Conservation (phyloP, 164 flowering plant species). For the Brasenia schreberi region DNA sequence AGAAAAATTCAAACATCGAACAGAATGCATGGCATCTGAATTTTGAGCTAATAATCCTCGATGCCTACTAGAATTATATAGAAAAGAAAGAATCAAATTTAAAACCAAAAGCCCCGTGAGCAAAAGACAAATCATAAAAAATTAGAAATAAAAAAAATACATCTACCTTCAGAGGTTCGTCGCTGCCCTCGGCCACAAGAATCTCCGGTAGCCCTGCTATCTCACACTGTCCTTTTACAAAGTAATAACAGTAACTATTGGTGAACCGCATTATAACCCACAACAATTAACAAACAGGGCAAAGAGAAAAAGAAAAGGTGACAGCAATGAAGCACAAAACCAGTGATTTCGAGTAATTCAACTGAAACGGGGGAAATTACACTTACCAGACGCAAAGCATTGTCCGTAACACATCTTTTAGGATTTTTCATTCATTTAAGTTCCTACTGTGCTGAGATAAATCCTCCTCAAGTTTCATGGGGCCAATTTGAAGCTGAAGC, state of each 20-base stretch:
- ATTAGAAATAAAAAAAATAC: not conserved
- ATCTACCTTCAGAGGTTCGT: slow-evolving; percentile 76
- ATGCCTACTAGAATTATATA: not conserved
- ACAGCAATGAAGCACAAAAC: not conserved
- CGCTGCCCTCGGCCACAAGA: slow-evolving; percentile 90
- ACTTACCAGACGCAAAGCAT: slow-evolving; percentile 87
- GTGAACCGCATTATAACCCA: slow-evolving; percentile 13
- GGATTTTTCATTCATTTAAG: not conserved
- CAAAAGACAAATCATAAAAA: not conserved
- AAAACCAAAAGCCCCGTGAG: not conserved
- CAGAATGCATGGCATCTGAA: too few relatives aligned
- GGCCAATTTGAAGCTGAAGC: not conserved
- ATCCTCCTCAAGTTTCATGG: not conserved
- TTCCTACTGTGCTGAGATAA: not conserved
- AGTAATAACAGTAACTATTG: slow-evolving; percentile 28
- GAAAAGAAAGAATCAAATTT: not conserved
- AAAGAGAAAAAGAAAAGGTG: not conserved
- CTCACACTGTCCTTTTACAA: slow-evolving; percentile 98
- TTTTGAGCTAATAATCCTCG: not conserved
- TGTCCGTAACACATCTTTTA: slow-evolving; percentile 44
- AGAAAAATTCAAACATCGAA: too few relatives aligned
- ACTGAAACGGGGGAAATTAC: not conserved
- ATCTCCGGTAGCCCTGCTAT: slow-evolving; percentile 66
- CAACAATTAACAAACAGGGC: not conserved
- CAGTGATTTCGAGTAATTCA: not conserved